These are phyloP conservation scores for Sporothrix protearum DNA, from an alignment of 2,329 filamentous ascomycete species.

Conservation along the genomic window DNA sequence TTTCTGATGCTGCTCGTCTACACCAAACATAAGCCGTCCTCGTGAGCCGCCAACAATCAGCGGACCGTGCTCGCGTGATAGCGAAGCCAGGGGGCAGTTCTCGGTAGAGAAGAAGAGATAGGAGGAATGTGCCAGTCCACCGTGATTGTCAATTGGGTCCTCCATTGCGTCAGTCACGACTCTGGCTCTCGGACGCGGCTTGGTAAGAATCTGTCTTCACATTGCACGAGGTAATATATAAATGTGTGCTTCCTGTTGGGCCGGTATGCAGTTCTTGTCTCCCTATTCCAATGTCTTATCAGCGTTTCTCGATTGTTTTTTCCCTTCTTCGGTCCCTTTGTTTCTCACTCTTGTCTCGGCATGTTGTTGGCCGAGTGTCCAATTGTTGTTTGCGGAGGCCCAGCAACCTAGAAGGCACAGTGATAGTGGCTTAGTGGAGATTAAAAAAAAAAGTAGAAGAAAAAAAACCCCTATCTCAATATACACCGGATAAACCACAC, in stretches of 20 bases:
- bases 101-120: not conserved
- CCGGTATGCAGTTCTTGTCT: not conserved
- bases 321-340: not conserved
- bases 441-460: not conserved
- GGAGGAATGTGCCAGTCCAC: not conserved
- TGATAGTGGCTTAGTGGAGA: not conserved
- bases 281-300: not conserved
- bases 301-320: not conserved
- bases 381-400: not conserved
- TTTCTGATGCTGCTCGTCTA: not conserved
- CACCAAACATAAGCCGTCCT: not conserved
- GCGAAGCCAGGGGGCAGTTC: not conserved
- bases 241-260: not conserved
- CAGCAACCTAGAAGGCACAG: not conserved
- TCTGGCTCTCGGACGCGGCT: conserved; percentile 2
- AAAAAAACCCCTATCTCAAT: not conserved
- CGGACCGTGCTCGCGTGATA: conserved; percentile 2
- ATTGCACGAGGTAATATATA: not conserved
- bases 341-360: not conserved
- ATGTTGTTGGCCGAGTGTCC: not conserved
- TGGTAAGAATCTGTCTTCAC: not conserved
- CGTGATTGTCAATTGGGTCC: not conserved
- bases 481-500: conserved; percentile 5
- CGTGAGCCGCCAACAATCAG: not conserved
- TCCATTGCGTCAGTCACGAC: not conserved